Evolutionary conservation across 2,329 filamentous ascomycete species (phyloP).

Genomic region (Zalaria sp.): DNA sequence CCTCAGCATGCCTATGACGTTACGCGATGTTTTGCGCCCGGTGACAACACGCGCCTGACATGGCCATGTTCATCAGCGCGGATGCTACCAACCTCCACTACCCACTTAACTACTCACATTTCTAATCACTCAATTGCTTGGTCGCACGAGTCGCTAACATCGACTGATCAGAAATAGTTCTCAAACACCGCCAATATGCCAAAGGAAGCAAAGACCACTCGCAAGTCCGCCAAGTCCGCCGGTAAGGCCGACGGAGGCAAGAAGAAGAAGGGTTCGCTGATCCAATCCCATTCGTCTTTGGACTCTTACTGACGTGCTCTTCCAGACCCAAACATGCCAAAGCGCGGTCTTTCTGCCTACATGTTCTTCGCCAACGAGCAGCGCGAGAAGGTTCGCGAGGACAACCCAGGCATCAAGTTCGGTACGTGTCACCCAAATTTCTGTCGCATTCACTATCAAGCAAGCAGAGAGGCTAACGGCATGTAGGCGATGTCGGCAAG

Average conservation of each 20-base stretch:
- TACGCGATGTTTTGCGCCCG: background rate
- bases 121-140: too few relatives aligned
- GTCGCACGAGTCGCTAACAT: too few relatives aligned
- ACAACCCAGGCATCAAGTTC: conserved; percentile 96
- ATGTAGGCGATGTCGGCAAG: conserved; percentile 83
- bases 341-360: conserved; percentile 98
- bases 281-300: conserved; percentile 1
- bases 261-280: conserved; percentile 56
- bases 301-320: conserved; percentile 1
- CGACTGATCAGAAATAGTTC: too few relatives aligned
- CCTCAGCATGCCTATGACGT: background rate
- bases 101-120: too few relatives aligned
- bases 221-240: conserved; percentile 39
- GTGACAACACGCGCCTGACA: background rate
- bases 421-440: conserved; percentile 38
- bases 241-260: conserved; percentile 36
- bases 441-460: conserved; percentile 2
- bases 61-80: too few relatives aligned
- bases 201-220: conserved; percentile 50
- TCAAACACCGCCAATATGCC: conserved; percentile 40
- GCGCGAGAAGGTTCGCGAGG: conserved; percentile 93
- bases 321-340: conserved; percentile 89
- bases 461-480: conserved; percentile 1
- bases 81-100: too few relatives aligned
- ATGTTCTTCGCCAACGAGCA: conserved; percentile 99